A percentile compares a stretch with the other conserved stretches of the same genome.
Evolutionary conservation across 345 rosid genomes (phyloP).

Genomic region (Eucalyptus leucophloia): DNA sequence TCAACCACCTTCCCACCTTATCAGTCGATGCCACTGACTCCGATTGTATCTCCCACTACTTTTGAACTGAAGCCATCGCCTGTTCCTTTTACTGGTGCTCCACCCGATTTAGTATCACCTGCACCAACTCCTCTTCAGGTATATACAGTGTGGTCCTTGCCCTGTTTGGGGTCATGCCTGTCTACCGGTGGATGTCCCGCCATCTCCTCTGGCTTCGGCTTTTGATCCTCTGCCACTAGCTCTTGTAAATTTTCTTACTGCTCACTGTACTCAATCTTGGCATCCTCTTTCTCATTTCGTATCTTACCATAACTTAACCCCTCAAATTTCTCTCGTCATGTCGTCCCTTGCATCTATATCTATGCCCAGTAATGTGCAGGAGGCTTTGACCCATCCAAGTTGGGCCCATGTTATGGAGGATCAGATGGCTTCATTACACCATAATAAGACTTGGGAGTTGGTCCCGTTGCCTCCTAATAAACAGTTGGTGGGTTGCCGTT

Average conservation of each 20-base stretch:
- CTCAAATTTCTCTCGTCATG: too few relatives aligned
- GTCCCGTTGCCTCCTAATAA: fast-evolving
- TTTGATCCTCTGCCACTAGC: neutral
- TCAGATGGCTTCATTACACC: too few relatives aligned
- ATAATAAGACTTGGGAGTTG: neutral
- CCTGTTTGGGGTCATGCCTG: too few relatives aligned
- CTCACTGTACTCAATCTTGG: neutral
- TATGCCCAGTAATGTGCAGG: neutral
- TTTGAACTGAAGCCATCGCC: neutral
- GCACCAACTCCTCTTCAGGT: neutral
- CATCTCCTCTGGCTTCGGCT: too few relatives aligned
- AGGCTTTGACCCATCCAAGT: neutral
- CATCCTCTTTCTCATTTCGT: neutral
- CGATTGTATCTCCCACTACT: neutral
- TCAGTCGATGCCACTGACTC: neutral
- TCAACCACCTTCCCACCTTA: neutral
- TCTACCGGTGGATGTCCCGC: too few relatives aligned
- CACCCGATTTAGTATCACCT: neutral
- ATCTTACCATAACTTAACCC: neutral
- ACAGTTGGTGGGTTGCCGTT: neutral
- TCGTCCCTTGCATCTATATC: neutral
- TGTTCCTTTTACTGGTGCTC: neutral
- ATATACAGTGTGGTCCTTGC: too few relatives aligned
- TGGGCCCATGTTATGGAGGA: too few relatives aligned
- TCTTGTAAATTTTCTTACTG: neutral